phyloP scores from a whole-genome alignment of 345 rosid genomes.

The Salix purpurea region DNA sequence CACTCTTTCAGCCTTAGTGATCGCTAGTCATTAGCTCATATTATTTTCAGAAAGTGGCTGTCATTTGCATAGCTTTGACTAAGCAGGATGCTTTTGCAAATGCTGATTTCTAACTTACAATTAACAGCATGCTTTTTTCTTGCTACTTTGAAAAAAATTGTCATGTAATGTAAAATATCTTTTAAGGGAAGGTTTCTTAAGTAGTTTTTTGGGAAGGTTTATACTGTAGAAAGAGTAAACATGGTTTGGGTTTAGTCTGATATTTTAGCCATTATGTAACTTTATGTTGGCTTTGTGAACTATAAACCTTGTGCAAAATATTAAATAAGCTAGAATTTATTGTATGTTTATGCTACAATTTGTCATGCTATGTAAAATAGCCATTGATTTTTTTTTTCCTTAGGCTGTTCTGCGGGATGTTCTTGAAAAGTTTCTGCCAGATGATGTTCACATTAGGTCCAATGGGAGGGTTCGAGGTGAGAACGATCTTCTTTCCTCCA shows the following conservation, averaged over 20 bases:
- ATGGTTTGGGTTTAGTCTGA: not conserved
- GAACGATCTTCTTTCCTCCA: slow-evolving; percentile 14
- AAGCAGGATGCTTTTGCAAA: not conserved
- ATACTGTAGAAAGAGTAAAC: not conserved
- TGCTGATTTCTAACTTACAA: not conserved
- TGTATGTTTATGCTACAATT: not conserved
- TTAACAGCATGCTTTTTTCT: not conserved
- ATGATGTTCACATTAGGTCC: slow-evolving; percentile 71
- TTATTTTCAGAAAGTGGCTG: not conserved
- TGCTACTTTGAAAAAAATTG: not conserved
- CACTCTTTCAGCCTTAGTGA: not conserved
- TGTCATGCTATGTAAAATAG: not conserved
- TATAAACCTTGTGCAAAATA: not conserved
- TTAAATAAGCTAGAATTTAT: not conserved
- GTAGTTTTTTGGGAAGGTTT: not conserved
- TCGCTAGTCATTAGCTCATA: not conserved
- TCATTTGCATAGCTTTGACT: not conserved
- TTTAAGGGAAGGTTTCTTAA: not conserved
- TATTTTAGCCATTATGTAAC: not conserved
- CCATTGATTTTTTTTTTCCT: not conserved
- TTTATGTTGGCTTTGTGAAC: not conserved
- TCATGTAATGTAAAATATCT: not conserved
- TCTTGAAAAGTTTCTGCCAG: slow-evolving; percentile 68
- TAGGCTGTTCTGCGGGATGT: slow-evolving; percentile 82
- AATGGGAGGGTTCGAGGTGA: slow-evolving; percentile 91